Conservation (phyloP, 1,284 basidiomycete genomes). For the Leccinum pachyderme region DNA sequence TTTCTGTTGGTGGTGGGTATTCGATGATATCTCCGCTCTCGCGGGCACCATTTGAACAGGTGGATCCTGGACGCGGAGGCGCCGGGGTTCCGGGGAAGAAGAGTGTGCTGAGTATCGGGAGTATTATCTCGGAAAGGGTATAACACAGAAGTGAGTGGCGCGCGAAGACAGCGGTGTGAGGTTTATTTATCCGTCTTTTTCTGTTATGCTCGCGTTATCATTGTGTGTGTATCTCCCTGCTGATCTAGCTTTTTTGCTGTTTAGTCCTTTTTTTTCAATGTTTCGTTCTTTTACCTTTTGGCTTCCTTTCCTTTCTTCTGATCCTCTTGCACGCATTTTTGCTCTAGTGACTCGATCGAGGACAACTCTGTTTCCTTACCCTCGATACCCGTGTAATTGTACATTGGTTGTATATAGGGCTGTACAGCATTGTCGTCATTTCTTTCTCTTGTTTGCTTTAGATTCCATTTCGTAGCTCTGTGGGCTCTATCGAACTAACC, state of each 20-base stretch:
- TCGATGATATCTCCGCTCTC: slow-evolving; percentile 33
- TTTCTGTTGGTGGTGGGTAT: slow-evolving; percentile 22
- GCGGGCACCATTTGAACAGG: slow-evolving; percentile 30
- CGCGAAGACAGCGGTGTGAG: not conserved
- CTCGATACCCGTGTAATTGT: slow-evolving; percentile 3
- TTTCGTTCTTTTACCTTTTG: not conserved
- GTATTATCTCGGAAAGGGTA: slow-evolving; percentile 55
- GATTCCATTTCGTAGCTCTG: not conserved
- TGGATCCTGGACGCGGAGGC: slow-evolving; percentile 27
- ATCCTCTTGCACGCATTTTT: not conserved
- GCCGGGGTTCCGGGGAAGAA: slow-evolving; percentile 43
- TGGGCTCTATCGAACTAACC: too few species aligned
- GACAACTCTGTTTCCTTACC: not conserved
- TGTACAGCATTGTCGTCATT: not conserved
- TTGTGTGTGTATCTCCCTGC: not conserved
- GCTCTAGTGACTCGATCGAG: slow-evolving; percentile 1
- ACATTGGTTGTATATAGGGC: slow-evolving; percentile 15
- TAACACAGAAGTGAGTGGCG: too few species aligned
- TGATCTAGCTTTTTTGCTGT: not conserved
- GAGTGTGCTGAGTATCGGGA: slow-evolving; percentile 71
- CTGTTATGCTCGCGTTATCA: not conserved
- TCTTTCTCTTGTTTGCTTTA: not conserved
- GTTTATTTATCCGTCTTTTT: slow-evolving; percentile 1
- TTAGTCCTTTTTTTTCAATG: not conserved
- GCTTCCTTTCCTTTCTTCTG: not conserved